Percentiles rank a stretch among this genome's conserved stretches.
These are phyloP conservation scores for Microbotryum silenes-acaulis DNA, from an alignment of 1,284 basidiomycete genomes.

Conservation along the genomic window DNA sequence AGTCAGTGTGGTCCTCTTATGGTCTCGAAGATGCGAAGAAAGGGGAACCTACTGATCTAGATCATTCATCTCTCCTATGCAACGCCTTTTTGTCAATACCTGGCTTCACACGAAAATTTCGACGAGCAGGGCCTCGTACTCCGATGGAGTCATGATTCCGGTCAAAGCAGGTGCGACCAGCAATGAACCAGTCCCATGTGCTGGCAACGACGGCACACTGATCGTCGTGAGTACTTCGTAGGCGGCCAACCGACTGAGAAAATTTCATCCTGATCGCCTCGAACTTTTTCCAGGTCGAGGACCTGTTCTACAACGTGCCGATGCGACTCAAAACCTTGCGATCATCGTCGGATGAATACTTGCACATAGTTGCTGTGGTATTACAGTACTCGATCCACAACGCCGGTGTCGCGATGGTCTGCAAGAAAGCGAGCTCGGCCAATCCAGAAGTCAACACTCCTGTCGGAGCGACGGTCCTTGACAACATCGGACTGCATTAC, in stretches of 20 bases:
- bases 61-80: not conserved
- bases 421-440: constrained; percentile 74
- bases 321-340: constrained; percentile 78
- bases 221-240: constrained; percentile 56
- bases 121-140: constrained; percentile 60
- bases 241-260: not conserved
- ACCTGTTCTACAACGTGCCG: constrained; percentile 92
- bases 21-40: not conserved
- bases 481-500: constrained; percentile 74
- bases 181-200: constrained; percentile 74
- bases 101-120: too few relatives aligned
- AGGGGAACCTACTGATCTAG: not conserved
- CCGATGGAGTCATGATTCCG: constrained; percentile 63
- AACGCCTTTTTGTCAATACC: too few relatives aligned
- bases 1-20: constrained; percentile 49
- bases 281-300: constrained; percentile 60
- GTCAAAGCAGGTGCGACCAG: constrained; percentile 56
- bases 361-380: constrained; percentile 84
- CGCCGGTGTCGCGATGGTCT: constrained; percentile 73
- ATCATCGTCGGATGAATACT: constrained; percentile 83
- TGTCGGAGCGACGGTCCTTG: constrained; percentile 56
- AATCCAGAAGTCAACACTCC: constrained; percentile 68
- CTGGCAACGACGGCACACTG: constrained; percentile 88
- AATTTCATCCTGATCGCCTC: not conserved
- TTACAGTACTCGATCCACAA: constrained; percentile 93